Percentiles rank a stretch among this genome's conserved stretches.
These are phyloP conservation scores for Echeveria elegans DNA, from an alignment of 164 flowering plant species.

Conservation along the genomic window DNA sequence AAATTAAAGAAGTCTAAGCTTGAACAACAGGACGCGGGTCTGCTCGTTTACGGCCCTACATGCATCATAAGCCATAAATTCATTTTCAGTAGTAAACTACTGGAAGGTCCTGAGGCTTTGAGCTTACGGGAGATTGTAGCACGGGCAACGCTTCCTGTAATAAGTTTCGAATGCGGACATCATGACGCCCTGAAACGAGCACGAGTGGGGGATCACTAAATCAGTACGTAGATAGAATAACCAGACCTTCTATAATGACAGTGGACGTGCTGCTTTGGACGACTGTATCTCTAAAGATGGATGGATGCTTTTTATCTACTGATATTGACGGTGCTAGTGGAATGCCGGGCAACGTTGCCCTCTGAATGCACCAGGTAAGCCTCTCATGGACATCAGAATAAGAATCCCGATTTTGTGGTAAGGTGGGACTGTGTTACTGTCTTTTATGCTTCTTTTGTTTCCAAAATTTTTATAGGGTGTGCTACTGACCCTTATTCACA, in stretches of 20 bases:
- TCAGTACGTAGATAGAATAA: neutral
- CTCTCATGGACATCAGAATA: neutral
- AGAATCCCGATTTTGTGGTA: conserved; percentile 1
- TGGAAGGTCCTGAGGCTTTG: too few species aligned
- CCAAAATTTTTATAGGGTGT: neutral
- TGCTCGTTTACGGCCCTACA: too few species aligned
- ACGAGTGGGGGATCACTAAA: neutral
- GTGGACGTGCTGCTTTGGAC: neutral
- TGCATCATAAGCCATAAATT: too few species aligned
- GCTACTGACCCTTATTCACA: neutral
- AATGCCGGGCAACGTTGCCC: neutral
- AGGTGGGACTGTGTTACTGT: neutral
- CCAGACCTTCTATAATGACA: neutral
- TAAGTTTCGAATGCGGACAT: neutral
- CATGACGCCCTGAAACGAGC: neutral
- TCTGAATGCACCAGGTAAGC: neutral
- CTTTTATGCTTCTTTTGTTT: neutral
- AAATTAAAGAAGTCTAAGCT: too few species aligned
- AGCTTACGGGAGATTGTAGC: too few species aligned
- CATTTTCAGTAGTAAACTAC: too few species aligned
- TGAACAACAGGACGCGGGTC: too few species aligned
- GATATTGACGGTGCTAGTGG: neutral
- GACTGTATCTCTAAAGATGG: neutral
- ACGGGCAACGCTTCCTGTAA: too few species aligned
- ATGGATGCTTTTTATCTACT: neutral